Percentiles rank a stretch among this genome's conserved stretches.
phyloP scores from a whole-genome alignment of 1,139 yeast species.

The Nadsonia commutata region DNA sequence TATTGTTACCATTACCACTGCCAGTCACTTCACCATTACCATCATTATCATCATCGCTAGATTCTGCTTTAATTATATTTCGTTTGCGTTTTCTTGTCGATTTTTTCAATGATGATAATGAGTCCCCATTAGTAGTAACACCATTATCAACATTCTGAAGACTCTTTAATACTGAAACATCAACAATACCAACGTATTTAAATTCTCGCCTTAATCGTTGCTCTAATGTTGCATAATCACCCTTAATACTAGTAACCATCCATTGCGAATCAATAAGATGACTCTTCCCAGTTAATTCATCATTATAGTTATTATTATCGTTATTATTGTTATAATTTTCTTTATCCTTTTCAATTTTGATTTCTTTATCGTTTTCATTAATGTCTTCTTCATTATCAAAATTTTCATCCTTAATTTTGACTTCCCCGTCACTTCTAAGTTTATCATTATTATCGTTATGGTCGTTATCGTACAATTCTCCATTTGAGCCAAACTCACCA shows the following conservation, averaged over 20 bases:
- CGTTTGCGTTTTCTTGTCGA: conserved; percentile 12
- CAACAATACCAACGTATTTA: conserved; percentile 79
- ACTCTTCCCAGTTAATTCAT: conserved; percentile 8
- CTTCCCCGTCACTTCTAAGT: conserved; percentile 7
- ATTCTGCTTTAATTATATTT: conserved; percentile 13
- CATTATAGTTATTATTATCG: neutral
- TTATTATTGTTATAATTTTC: conserved; percentile 10
- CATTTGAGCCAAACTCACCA: too few species aligned
- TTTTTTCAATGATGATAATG: conserved; percentile 14
- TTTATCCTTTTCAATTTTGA: too few species aligned
- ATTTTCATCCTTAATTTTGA: conserved; percentile 15
- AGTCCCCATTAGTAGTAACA: neutral
- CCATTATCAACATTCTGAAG: conserved; percentile 13
- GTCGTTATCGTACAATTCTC: neutral
- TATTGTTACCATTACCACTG: conserved; percentile 7
- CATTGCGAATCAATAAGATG: conserved; percentile 20
- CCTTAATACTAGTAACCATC: conserved; percentile 31
- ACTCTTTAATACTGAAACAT: conserved; percentile 24
- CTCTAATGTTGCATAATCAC: conserved; percentile 71
- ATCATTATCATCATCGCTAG: conserved; percentile 10
- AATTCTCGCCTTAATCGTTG: conserved; percentile 79
- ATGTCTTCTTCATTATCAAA: conserved; percentile 7
- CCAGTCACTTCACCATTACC: conserved; percentile 14
- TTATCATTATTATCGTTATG: neutral
- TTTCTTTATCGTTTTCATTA: neutral